Base-by-base conservation (phyloP, 2,329 filamentous ascomycete genomes). In the Ceratocystiopsis sp. region DNA sequence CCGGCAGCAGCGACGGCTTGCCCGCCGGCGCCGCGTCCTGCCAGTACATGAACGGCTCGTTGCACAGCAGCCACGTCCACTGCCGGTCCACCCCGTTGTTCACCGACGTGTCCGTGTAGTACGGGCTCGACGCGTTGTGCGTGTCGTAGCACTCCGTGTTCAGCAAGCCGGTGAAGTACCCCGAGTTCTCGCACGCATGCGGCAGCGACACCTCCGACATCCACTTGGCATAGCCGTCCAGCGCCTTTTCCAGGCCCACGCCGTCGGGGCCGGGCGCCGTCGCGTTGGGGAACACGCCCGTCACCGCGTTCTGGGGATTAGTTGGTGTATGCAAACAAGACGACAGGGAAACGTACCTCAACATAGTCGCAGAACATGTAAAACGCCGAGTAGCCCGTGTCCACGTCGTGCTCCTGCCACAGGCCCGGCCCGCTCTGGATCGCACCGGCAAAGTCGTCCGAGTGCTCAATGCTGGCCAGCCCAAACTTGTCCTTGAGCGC, bases 51-150 rank as follows among this genome's bases (percentile, higher is more conserved):
- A 65, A 58, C 40, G 62, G 60, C 48, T 63, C 60, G 55, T 74
- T 73, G 59, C 71, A 75, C 8, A 68, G 61, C 53, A 74, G 61
- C 69, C 69, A 74, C 9, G 60, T 57, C 70, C 69, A 74, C 49
- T 73, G 69, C 3, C 69, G 59, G 55, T 71, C 63, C 19, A 59
- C 48, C 1, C 48, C 48, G 52, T 73, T 74, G 51, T 48, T 48
- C 1, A 58, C 53, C 2, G 51, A 48, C 13, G 57, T 43, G 43
- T 65, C 62, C 42, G 60, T 59, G 54, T 57, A 65, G 41, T 59
- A 48, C 12, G 58, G 55, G 53, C 67, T 63, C 18, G 58, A 59
- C 4, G 54, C 59, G 52, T 75, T 68, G 59, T 67, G 51, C 42
- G 63, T 49, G 55, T 64, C 48, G 58, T 59, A 64, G 44, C 68